Percentiles rank a stretch among this genome's conserved stretches.
Conservation (phyloP, 192 early-diverging fungal genomes). For the Coemansia sp. region DNA sequence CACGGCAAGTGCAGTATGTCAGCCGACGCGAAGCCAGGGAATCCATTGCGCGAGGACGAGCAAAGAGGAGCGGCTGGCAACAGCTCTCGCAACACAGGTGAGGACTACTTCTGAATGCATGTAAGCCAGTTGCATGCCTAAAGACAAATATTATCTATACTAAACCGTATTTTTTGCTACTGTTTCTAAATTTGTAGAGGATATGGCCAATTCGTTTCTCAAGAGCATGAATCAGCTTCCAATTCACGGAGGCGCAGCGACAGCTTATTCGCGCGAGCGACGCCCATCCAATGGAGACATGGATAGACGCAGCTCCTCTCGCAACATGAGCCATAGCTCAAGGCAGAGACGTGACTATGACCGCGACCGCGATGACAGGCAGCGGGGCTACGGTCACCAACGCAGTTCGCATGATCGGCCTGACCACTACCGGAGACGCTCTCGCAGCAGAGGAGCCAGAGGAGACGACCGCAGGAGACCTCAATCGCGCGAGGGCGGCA, state of each 20-base stretch:
- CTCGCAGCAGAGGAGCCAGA: slow-evolving; percentile 42
- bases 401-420: slow-evolving; percentile 28
- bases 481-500: slow-evolving; percentile 40
- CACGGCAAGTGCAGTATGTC: neutral
- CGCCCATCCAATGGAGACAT: neutral
- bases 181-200: slow-evolving; percentile 3
- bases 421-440: slow-evolving; percentile 45
- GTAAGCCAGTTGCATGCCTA: too few relatives aligned
- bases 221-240: slow-evolving; percentile 35
- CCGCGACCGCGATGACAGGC: slow-evolving; percentile 51
- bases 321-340: slow-evolving; percentile 41
- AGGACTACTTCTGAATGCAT: neutral
- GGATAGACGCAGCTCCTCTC: slow-evolving; percentile 26
- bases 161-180: neutral
- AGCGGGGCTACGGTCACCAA: slow-evolving; percentile 50
- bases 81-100: slow-evolving; percentile 13
- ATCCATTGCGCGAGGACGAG: neutral
- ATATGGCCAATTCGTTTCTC: slow-evolving; percentile 34
- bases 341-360: slow-evolving; percentile 53
- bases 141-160: neutral
- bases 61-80: slow-evolving; percentile 1
- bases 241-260: neutral
- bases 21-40: neutral
- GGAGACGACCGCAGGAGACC: slow-evolving; percentile 16
- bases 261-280: slow-evolving; percentile 4